Percentiles rank a stretch among this genome's conserved stretches.
Conservation (phyloP, 257 asterid genomes). For the Solanum bukasovii region DNA sequence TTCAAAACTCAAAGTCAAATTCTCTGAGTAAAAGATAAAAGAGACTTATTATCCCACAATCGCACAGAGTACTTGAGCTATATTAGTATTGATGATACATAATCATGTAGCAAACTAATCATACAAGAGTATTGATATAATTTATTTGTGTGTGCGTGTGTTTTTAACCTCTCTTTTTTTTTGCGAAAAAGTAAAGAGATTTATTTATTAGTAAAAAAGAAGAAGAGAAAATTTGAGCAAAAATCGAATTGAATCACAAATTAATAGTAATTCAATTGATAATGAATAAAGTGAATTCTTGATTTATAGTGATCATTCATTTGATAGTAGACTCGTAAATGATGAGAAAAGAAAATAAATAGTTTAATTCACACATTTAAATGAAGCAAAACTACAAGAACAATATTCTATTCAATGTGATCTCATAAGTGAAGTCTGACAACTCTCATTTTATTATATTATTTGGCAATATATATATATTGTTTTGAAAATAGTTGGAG, state of each 20-base stretch:
- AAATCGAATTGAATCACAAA: not conserved
- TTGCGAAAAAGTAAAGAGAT: no score
- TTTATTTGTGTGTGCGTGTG: not conserved
- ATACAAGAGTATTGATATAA: not conserved
- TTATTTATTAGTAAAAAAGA: not conserved
- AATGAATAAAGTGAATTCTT: no score
- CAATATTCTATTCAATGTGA: no score
- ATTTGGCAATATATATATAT: not conserved
- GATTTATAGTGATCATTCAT: not conserved
- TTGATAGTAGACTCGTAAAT: not conserved
- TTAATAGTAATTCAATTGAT: no score
- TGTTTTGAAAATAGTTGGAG: not conserved
- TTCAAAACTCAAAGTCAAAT: no score
- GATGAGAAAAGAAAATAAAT: no score
- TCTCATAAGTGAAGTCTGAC: not conserved
- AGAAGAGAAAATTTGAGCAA: accelerated
- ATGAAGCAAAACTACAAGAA: not conserved
- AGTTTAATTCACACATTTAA: not conserved
- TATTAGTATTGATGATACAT: not conserved
- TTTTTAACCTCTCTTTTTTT: not conserved
- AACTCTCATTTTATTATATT: no score
- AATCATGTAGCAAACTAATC: not conserved
- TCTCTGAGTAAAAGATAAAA: not conserved
- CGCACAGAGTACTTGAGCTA: not conserved
- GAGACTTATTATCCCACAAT: not conserved